Percentiles rank a stretch among this genome's conserved stretches.
Conservation (phyloP, 352 stramenopile genomes). For the Phytophthora sojae region DNA sequence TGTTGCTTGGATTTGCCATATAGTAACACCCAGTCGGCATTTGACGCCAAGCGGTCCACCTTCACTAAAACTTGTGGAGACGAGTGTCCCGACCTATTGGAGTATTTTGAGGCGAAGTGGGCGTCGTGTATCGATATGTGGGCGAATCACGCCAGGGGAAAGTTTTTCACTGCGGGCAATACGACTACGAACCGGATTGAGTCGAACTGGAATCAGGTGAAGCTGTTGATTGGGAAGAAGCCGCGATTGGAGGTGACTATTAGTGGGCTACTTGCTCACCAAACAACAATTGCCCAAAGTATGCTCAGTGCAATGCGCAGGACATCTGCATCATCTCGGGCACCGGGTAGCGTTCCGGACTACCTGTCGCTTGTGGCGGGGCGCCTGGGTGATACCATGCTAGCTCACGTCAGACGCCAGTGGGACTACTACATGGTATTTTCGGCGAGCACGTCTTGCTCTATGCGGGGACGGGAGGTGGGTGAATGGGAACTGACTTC, state of each 20-base stretch:
- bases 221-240: constrained; percentile 13
- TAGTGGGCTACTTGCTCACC: constrained; percentile 15
- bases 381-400: background rate
- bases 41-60: background rate
- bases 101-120: constrained; percentile 24
- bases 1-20: background rate
- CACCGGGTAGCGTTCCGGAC: background rate
- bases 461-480: background rate
- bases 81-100: background rate
- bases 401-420: background rate
- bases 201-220: constrained; percentile 33
- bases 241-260: constrained; percentile 13
- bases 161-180: constrained; percentile 25
- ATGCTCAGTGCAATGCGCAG: constrained; percentile 4
- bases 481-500: background rate
- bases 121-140: constrained; percentile 26
- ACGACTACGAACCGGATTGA: constrained; percentile 36
- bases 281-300: constrained; percentile 11
- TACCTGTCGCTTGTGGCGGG: background rate
- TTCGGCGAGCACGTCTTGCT: background rate
- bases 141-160: constrained; percentile 12
- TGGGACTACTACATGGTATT: background rate
- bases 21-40: background rate
- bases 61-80: background rate
- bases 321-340: background rate